These are phyloP conservation scores for Candida chauliodis DNA, from an alignment of 805 yeast genomes.

Conservation along the genomic window DNA sequence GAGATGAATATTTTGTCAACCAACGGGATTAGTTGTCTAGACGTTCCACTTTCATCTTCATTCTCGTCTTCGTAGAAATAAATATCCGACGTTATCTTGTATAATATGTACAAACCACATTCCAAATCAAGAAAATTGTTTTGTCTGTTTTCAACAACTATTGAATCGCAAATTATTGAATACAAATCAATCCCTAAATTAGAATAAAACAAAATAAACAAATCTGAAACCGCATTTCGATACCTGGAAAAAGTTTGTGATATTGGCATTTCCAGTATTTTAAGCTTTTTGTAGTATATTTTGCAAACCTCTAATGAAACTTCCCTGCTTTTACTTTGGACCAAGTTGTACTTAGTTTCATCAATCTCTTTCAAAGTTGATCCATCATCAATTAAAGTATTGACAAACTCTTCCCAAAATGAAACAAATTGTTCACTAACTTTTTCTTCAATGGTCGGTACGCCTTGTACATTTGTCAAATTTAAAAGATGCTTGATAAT, in stretches of 20 bases:
- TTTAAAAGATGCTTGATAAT: conserved; percentile 48
- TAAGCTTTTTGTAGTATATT: conserved; percentile 68
- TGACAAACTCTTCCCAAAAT: conserved; percentile 70
- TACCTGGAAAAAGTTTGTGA: conserved; percentile 61
- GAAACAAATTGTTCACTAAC: conserved; percentile 50
- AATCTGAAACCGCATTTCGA: conserved; percentile 72
- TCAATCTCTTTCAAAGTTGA: conserved; percentile 21
- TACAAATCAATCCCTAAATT: conserved; percentile 55
- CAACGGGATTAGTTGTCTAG: conserved; percentile 20
- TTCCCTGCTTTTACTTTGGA: conserved; percentile 15
- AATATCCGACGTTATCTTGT: conserved; percentile 53
- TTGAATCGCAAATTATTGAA: conserved; percentile 9
- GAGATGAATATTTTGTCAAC: conserved; percentile 21
- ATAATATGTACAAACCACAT: conserved; percentile 46
- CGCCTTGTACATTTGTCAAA: conserved; percentile 54
- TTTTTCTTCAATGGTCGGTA: conserved; percentile 57
- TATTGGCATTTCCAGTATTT: conserved; percentile 35
- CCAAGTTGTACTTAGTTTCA: background rate
- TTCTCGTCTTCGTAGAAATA: conserved; percentile 34
- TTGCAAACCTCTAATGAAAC: conserved; percentile 52
- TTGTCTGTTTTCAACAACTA: conserved; percentile 1
- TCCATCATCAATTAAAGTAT: conserved; percentile 49
- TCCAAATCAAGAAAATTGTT: conserved; percentile 7
- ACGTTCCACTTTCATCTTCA: conserved; percentile 10
- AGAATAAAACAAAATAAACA: conserved; percentile 69